Conservation (phyloP, 257 asterid species). For the Gentiana straminea region DNA sequence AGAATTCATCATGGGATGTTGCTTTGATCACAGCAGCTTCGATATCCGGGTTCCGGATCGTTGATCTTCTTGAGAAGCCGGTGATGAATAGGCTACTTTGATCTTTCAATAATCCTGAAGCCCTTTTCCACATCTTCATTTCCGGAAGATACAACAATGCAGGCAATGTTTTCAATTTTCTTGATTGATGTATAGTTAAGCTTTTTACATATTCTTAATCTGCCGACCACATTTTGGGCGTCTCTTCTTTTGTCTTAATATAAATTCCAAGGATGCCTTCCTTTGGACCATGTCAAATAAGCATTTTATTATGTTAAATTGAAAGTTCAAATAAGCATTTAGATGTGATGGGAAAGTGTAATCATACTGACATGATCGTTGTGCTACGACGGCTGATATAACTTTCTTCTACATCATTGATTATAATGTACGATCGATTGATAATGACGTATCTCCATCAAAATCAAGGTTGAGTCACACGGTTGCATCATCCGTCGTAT, state of each 20-base stretch:
- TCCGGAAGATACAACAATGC: constrained; percentile 6
- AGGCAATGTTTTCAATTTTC: not conserved
- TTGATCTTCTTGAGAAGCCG: constrained; percentile 39
- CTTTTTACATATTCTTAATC: not conserved
- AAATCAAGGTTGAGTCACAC: too few relatives aligned
- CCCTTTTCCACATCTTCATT: constrained; percentile 80
- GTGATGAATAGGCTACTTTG: constrained; percentile 56
- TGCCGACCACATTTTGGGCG: constrained; percentile 2
- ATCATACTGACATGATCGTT: too few relatives aligned
- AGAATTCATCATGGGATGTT: constrained; percentile 47
- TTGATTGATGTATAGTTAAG: not conserved
- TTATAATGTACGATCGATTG: too few relatives aligned
- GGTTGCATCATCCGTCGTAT: too few relatives aligned
- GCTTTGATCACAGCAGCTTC: constrained; percentile 71
- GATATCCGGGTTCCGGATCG: constrained; percentile 72
- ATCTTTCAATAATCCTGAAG: constrained; percentile 56
- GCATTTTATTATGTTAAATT: too few relatives aligned
- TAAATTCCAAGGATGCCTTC: too few relatives aligned
- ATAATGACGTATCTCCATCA: too few relatives aligned
- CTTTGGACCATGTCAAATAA: too few relatives aligned
- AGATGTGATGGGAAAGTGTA: too few relatives aligned
- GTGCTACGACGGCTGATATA: too few relatives aligned
- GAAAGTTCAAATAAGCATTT: too few relatives aligned
- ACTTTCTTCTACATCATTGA: too few relatives aligned
- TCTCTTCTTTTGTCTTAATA: not conserved